A percentile compares a stretch with the other conserved stretches of the same genome.
These are phyloP conservation scores for Aurifilum marmelostoma DNA, from an alignment of 2,329 filamentous ascomycete species.

Conservation along the genomic window DNA sequence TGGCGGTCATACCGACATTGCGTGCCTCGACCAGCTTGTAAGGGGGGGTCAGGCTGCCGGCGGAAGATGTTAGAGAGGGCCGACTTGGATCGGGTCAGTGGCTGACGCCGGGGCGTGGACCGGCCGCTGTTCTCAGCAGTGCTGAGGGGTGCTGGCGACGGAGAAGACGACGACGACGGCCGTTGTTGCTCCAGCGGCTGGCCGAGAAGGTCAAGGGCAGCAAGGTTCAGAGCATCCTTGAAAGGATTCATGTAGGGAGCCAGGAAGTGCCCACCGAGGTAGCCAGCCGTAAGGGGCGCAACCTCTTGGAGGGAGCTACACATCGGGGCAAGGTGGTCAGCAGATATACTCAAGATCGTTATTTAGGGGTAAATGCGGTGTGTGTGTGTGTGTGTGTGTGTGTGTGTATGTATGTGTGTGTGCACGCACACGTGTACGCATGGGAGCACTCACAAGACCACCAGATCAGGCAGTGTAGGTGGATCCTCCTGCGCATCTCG, in stretches of 20 bases:
- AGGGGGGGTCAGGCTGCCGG: conserved; percentile 38
- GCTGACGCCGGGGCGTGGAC: conserved; percentile 10
- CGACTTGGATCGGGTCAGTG: conserved; percentile 27
- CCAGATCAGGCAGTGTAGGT: conserved; percentile 53
- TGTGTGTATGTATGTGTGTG: neutral
- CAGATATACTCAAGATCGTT: neutral
- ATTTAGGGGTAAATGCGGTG: neutral
- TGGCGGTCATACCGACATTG: conserved; percentile 86
- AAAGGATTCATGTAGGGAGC: conserved; percentile 75
- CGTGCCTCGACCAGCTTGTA: conserved; percentile 73
- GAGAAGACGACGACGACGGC: conserved; percentile 2
- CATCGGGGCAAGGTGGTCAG: neutral
- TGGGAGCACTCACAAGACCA: conserved; percentile 56
- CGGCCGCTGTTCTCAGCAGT: neutral
- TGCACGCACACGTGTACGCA: no score
- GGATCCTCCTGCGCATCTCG: conserved; percentile 24
- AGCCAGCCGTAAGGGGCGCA: conserved; percentile 79
- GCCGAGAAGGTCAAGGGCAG: conserved; percentile 50
- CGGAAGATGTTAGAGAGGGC: conserved; percentile 29
- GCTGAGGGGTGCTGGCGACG: neutral
- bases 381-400: no score
- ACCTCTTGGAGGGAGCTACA: conserved; percentile 84
- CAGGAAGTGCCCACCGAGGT: conserved; percentile 82
- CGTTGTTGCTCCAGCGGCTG: conserved; percentile 14
- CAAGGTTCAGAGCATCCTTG: conserved; percentile 71